Evolutionary conservation across 441 rosid species (phyloP).

Genomic region (Populus hybrid): DNA sequence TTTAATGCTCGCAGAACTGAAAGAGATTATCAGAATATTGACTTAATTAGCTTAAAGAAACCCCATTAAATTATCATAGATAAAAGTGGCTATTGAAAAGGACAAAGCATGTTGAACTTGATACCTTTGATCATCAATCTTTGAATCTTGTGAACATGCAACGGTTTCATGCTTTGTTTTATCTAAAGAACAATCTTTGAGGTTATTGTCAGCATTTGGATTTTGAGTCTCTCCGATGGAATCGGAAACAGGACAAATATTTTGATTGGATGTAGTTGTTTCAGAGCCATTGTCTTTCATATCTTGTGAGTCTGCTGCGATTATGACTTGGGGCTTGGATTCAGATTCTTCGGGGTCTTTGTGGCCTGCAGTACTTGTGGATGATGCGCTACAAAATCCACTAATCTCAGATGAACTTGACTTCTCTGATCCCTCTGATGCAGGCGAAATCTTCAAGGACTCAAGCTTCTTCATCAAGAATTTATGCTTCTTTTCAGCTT

Average conservation of each 20-base stretch:
- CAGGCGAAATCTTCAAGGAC: conserved; percentile 34
- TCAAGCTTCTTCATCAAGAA: conserved; percentile 58
- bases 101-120: neutral
- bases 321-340: conserved; percentile 20
- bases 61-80: neutral
- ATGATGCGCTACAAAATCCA: conserved; percentile 39
- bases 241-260: conserved; percentile 16
- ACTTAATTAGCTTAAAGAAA: neutral
- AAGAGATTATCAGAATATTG: neutral
- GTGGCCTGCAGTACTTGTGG: conserved; percentile 28
- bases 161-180: conserved; percentile 10
- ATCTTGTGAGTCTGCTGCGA: conserved; percentile 7
- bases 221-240: conserved; percentile 17
- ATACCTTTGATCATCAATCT: conserved; percentile 26
- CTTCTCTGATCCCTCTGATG: conserved; percentile 33
- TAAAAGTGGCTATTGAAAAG: neutral
- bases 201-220: conserved; percentile 2
- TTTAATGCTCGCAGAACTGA: conserved; percentile 22
- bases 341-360: conserved; percentile 27
- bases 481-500: conserved; percentile 64
- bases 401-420: conserved; percentile 36
- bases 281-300: conserved; percentile 19
- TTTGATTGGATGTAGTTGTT: conserved; percentile 20
- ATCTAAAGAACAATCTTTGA: conserved; percentile 12
- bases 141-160: conserved; percentile 24